A percentile compares a stretch with the other conserved stretches of the same genome.
These are phyloP conservation scores for Mortierella sp. DNA, from an alignment of 371 early-diverging fungal species.

Conservation along the genomic window DNA sequence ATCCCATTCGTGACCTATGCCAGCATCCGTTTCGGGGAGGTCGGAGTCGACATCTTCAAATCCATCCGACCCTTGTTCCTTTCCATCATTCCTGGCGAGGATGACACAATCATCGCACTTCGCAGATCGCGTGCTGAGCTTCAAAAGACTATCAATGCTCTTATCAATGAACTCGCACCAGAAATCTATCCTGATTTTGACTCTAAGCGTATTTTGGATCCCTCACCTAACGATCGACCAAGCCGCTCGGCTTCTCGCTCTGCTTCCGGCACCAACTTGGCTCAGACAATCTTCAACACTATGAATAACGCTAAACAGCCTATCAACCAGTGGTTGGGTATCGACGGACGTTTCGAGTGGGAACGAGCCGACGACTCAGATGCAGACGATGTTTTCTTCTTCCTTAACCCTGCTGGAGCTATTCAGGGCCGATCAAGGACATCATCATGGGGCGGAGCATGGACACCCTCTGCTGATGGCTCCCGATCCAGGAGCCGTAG, in stretches of 20 bases:
- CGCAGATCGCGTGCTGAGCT: slow-evolving; percentile 79
- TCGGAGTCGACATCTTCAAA: slow-evolving; percentile 85
- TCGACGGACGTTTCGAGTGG: slow-evolving; percentile 75
- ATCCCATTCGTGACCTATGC: slow-evolving; percentile 82
- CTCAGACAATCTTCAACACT: slow-evolving; percentile 52
- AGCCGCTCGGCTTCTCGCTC: slow-evolving; percentile 43
- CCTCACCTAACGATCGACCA: slow-evolving; percentile 48
- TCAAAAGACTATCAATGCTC: slow-evolving; percentile 79
- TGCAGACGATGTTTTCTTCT: slow-evolving; percentile 63
- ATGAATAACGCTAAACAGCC: slow-evolving; percentile 43
- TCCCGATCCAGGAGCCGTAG: slow-evolving; percentile 57
- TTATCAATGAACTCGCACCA: slow-evolving; percentile 91
- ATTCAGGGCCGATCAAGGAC: slow-evolving; percentile 44
- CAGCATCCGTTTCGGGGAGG: slow-evolving; percentile 90
- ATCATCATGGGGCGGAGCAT: slow-evolving; percentile 45
- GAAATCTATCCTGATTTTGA: slow-evolving; percentile 87
- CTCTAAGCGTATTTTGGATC: slow-evolving; percentile 58
- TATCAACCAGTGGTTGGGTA: slow-evolving; percentile 60
- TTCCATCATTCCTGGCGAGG: slow-evolving; percentile 73
- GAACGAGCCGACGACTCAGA: slow-evolving; percentile 62
- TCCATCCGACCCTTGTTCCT: slow-evolving; percentile 89
- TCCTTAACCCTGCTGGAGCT: slow-evolving; percentile 60
- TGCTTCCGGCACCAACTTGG: slow-evolving; percentile 50
- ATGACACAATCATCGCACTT: slow-evolving; percentile 69
- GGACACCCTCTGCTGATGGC: slow-evolving; percentile 40